Evolutionary conservation across 2,329 filamentous ascomycete species (phyloP).

Genomic region (Septoria linicola): DNA sequence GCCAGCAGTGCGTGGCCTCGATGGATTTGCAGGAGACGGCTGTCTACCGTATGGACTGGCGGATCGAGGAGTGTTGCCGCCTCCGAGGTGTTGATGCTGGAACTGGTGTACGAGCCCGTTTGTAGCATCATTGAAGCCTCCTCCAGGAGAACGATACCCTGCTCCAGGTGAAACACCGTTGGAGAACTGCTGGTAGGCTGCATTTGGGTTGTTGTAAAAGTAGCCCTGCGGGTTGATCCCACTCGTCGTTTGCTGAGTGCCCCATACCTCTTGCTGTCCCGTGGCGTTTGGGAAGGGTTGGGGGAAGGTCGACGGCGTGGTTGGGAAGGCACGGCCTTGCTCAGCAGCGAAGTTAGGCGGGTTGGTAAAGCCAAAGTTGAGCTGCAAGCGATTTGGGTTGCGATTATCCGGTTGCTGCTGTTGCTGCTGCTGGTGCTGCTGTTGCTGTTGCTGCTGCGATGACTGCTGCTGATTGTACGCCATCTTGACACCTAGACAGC

Average conservation of each 20-base stretch:
- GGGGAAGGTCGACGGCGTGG: conserved; percentile 92
- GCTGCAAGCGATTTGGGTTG: conserved; percentile 49
- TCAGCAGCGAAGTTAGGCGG: conserved; percentile 46
- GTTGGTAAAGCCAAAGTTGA: conserved; percentile 52
- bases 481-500: conserved; percentile 15
- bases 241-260: conserved; percentile 45
- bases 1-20: conserved; percentile 82
- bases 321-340: conserved; percentile 51
- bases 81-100: conserved; percentile 82
- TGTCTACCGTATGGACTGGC: conserved; percentile 67
- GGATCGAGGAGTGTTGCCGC: conserved; percentile 64
- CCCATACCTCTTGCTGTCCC: conserved; percentile 62
- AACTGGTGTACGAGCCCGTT: conserved; percentile 93
- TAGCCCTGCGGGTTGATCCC: conserved; percentile 47
- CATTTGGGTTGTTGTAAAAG: conserved; percentile 53
- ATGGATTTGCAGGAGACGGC: conserved; percentile 60
- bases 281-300: conserved; percentile 70
- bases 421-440: conserved; percentile 25
- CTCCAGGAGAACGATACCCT: conserved; percentile 57
- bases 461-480: conserved; percentile 21
- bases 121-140: conserved; percentile 73
- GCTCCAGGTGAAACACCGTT: conserved; percentile 50
- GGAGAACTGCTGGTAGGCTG: conserved; percentile 48
- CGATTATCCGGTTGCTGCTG: conserved; percentile 32
- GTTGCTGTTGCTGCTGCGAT: conserved; percentile 23